Conservation (phyloP, 495 filamentous ascomycete genomes). For the Penicillium verhagenii region DNA sequence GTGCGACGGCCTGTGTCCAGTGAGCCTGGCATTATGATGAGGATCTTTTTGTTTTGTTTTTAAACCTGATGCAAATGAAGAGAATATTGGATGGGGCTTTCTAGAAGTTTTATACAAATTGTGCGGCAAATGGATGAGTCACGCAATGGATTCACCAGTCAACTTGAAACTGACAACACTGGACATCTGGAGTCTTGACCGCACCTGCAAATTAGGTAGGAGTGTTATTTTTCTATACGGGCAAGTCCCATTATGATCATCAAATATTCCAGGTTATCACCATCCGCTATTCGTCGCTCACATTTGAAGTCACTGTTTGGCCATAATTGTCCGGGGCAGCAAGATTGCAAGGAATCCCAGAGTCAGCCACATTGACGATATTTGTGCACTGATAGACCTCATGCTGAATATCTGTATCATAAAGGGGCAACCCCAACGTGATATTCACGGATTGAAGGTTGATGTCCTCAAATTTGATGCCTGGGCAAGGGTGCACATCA, state of each 20-base stretch:
- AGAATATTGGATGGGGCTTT: neutral
- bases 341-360: constrained; percentile 26
- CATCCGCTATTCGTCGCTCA: constrained; percentile 5
- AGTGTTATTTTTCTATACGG: neutral
- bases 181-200: no score
- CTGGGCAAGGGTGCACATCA: constrained; percentile 43
- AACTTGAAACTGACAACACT: neutral
- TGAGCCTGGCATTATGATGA: constrained; percentile 6
- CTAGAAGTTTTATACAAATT: neutral
- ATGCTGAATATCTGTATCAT: constrained; percentile 18
- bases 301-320: constrained; percentile 19
- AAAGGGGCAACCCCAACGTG: constrained; percentile 23
- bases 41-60: neutral
- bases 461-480: constrained; percentile 49
- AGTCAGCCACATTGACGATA: constrained; percentile 14
- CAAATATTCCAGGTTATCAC: neutral
- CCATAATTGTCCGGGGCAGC: constrained; percentile 23
- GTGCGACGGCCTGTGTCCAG: constrained; percentile 35
- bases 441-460: constrained; percentile 41
- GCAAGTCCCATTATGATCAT: neutral
- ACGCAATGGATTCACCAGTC: no score
- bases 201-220: no score
- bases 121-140: neutral
- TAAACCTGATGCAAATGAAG: neutral
- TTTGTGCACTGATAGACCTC: constrained; percentile 29